A percentile compares a stretch with the other conserved stretches of the same genome.
Evolutionary conservation across 179 eudicot genomes (phyloP).

Genomic region (Actinidia chinensis): DNA sequence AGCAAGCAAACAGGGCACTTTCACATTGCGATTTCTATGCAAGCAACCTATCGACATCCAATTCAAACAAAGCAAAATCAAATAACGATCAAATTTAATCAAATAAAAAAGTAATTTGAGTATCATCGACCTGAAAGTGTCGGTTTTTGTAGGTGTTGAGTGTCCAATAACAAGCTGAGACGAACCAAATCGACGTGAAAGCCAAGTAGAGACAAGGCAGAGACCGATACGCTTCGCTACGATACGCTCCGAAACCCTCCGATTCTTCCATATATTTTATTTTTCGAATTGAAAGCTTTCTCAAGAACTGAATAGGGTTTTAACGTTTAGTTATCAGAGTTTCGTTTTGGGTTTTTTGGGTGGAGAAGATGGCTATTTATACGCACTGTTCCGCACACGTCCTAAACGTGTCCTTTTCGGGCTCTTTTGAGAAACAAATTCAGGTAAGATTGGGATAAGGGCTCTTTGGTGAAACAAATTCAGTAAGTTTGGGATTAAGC

Average conservation of each 20-base stretch:
- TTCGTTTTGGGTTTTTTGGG: not conserved
- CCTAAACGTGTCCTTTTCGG: too few species aligned
- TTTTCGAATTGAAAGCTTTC: not conserved
- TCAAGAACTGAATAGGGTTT: not conserved
- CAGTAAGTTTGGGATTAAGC: too few species aligned
- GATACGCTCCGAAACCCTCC: slow-evolving; percentile 7
- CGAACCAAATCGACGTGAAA: slow-evolving; percentile 51
- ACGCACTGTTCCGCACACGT: not conserved
- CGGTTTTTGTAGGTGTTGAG: slow-evolving; percentile 57
- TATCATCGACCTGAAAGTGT: slow-evolving; percentile 50
- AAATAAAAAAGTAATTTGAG: not conserved
- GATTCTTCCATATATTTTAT: slow-evolving; percentile 10
- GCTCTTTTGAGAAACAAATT: too few species aligned
- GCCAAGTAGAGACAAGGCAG: slow-evolving; percentile 55
- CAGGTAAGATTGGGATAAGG: too few species aligned
- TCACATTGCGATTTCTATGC: too few species aligned
- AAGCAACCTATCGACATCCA: not conserved
- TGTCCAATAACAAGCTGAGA: slow-evolving; percentile 55
- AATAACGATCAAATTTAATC: not conserved
- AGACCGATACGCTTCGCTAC: slow-evolving; percentile 47
- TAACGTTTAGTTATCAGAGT: not conserved
- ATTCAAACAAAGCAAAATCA: not conserved
- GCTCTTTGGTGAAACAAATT: too few species aligned
- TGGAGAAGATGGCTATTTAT: slow-evolving; percentile 9
- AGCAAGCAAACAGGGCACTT: not conserved